These are phyloP conservation scores for Multifurca ochricompacta DNA, from an alignment of 768 basidiomycete species.

Conservation along the genomic window DNA sequence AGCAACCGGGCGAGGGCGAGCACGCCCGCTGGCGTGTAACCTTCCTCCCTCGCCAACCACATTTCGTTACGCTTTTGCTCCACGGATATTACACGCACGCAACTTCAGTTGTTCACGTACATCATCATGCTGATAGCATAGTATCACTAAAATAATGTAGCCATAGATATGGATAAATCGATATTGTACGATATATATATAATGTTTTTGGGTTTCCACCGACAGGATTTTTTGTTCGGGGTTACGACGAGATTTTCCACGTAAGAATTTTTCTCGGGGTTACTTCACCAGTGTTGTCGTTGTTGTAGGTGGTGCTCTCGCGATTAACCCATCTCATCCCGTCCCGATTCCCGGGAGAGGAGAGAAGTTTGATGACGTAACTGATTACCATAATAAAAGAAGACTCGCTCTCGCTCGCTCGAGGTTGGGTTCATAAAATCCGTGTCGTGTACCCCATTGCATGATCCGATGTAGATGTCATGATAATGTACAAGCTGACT, in stretches of 20 bases:
- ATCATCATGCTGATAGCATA: not conserved
- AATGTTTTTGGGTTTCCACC: not conserved
- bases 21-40: not conserved
- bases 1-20: conserved; percentile 29
- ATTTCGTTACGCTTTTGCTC: not conserved
- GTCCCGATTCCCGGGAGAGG: too few species aligned
- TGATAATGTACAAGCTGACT: not conserved
- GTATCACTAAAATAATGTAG: conserved; percentile 4
- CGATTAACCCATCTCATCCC: too few species aligned
- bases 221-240: not conserved
- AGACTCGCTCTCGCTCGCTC: not conserved
- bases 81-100: not conserved
- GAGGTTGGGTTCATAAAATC: not conserved
- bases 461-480: conserved; percentile 6
- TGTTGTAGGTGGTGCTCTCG: too few species aligned
- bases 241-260: not conserved
- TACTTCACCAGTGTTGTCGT: too few species aligned
- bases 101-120: not conserved
- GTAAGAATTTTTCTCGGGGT: too few species aligned
- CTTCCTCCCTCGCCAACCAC: not conserved
- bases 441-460: not conserved
- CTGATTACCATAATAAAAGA: not conserved
- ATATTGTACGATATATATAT: not conserved
- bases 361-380: too few species aligned
- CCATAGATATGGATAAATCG: not conserved